Conservation (phyloP, 306 rosid genomes). For the Myrica gale region DNA sequence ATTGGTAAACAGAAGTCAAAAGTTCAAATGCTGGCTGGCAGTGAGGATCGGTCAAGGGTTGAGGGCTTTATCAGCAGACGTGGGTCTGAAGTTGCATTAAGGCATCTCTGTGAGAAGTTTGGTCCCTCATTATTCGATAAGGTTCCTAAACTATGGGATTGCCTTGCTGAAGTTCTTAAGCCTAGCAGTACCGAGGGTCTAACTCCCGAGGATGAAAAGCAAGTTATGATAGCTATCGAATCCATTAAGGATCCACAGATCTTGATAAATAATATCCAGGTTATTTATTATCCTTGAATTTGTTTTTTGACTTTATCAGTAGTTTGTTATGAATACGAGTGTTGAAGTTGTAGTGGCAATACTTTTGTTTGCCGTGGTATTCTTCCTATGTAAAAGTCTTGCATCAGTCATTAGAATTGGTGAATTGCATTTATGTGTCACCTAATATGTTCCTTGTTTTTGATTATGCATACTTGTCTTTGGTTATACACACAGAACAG, state of each 20-base stretch:
- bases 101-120: slow-evolving; percentile 79
- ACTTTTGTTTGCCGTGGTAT: neutral
- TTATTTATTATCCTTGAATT: slow-evolving; percentile 29
- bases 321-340: neutral
- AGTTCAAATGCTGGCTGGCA: slow-evolving; percentile 64
- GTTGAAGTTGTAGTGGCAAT: neutral
- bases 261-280: slow-evolving; percentile 96
- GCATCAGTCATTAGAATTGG: neutral
- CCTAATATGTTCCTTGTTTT: neutral
- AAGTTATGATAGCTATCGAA: slow-evolving; percentile 41
- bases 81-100: slow-evolving; percentile 84
- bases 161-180: slow-evolving; percentile 89
- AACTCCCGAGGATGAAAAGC: slow-evolving; percentile 39
- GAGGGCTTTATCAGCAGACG: slow-evolving; percentile 96
- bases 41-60: slow-evolving; percentile 78
- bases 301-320: neutral
- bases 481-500: too few relatives aligned
- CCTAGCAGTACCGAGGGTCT: slow-evolving; percentile 49
- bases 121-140: slow-evolving; percentile 71
- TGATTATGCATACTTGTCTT: neutral
- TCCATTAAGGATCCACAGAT: slow-evolving; percentile 73
- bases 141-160: slow-evolving; percentile 97
- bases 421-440: neutral
- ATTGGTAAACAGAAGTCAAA: slow-evolving; percentile 66
- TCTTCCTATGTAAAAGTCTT: slow-evolving; percentile 1